Base-by-base conservation (phyloP, 441 rosid genomes). In the Biscutella laevigata region DNA sequence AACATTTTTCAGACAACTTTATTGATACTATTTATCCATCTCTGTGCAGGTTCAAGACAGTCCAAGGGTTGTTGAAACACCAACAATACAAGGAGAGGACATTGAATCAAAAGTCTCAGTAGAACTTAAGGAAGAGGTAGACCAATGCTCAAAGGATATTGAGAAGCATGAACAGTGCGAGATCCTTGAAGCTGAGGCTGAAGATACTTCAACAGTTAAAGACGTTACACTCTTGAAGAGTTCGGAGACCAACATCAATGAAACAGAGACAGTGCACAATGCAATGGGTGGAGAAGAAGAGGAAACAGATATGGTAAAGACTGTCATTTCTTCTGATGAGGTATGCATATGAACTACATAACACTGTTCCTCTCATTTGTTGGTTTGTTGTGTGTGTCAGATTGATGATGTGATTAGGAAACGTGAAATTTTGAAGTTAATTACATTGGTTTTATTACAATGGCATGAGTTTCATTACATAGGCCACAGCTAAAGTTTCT, bases 281-380 rank as follows among this genome's bases (percentile, higher is more conserved):
- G 49, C 55, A 66, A 45, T 20, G 15, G 49, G 15, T 60, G 40
- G 38, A 49, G 53, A 50, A 61, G 59, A 37, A 44, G 51, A 53
- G 13, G 64, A n/a, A 41, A 59, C 68, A 28, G 74, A 77, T 69
- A 57, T 44, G 11, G 45, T 15, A 37, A 58, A 71, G 64, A 54
- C 38, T 2, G 56, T 43, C 53, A 67, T 61, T 39, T 57, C 50
- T 27, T 51, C 74, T 35, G 52, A 76, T 52, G 77, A 77, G 86
- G 88, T 80, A 58, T 67, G 65, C 4, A 30, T 16, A 8, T 36
- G 13, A 51, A 32, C 20, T 43, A 25, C 25, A 14, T 41, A 16
- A 19, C 27, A 27, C 7, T 44, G 34, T 7, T 11, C 12, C 28
- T n/a, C 6, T 6, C 3, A 5, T 47, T 9, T 42, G 40, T 0